Evolutionary conservation across 306 rosid genomes (phyloP).

Genomic region (Malus orientalis): DNA sequence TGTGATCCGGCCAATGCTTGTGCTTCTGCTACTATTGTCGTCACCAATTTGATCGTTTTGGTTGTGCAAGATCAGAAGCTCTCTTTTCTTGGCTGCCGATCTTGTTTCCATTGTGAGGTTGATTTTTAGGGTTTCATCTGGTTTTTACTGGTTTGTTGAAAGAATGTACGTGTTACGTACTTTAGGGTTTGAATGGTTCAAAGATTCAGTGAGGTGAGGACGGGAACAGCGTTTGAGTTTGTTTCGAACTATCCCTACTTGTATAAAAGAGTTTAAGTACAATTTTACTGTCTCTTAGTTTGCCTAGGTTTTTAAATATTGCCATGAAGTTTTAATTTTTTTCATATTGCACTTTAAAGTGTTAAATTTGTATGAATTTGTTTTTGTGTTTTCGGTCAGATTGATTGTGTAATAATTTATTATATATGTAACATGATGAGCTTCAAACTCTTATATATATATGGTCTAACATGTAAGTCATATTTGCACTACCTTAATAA

Average conservation of each 20-base stretch:
- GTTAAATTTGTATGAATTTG: too few species aligned
- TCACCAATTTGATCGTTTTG: not conserved
- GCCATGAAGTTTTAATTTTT: too few species aligned
- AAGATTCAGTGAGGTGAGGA: slow-evolving; percentile 18
- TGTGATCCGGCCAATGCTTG: slow-evolving; percentile 15
- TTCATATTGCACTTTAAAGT: too few species aligned
- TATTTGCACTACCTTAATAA: too few species aligned
- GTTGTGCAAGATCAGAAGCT: slow-evolving; percentile 16
- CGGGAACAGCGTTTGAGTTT: slow-evolving; percentile 33
- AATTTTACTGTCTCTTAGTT: too few species aligned
- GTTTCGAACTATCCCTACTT: slow-evolving; percentile 14
- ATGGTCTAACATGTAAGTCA: too few species aligned
- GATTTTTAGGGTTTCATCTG: not conserved
- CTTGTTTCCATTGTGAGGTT: slow-evolving; percentile 51
- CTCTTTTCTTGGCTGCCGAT: slow-evolving; percentile 22
- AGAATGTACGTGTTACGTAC: not conserved
- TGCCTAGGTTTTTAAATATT: too few species aligned
- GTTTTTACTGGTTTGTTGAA: not conserved
- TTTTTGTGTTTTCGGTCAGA: too few species aligned
- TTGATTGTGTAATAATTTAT: too few species aligned
- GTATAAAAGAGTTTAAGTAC: not conserved
- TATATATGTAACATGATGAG: too few species aligned
- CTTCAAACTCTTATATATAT: too few species aligned
- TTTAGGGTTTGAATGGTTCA: slow-evolving; percentile 51
- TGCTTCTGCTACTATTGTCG: not conserved